Percentiles rank a stretch among this genome's conserved stretches.
Evolutionary conservation across 2,329 filamentous ascomycete species (phyloP).

Genomic region (Hymenoscyphus scutula): DNA sequence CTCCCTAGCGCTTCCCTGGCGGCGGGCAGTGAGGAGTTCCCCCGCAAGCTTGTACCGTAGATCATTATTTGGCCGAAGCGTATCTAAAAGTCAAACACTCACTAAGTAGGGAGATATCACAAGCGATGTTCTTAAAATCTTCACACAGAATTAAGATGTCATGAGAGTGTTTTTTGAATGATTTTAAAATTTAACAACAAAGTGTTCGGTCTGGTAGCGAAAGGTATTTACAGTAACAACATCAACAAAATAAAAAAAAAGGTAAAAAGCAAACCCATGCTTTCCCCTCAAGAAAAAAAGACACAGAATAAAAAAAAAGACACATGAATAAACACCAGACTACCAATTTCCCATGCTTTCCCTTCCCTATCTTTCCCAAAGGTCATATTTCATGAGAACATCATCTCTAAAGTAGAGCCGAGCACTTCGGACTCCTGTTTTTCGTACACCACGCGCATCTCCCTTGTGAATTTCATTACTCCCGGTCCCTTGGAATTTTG

Average conservation of each 20-base stretch:
- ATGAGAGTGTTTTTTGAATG: neutral
- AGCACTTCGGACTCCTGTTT: constrained; percentile 37
- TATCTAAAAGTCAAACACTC: no score
- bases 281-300: no score
- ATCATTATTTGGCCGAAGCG: neutral
- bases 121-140: no score
- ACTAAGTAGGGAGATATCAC: no score
- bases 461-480: constrained; percentile 18
- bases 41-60: neutral
- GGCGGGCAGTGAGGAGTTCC: no score
- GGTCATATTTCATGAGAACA: constrained; percentile 22
- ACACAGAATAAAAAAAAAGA: no score
- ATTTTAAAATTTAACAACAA: constrained; percentile 13
- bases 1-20: no score
- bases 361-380: constrained; percentile 21
- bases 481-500: no score
- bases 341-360: constrained; percentile 23
- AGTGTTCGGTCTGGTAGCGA: constrained; percentile 10
- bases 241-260: constrained; percentile 5
- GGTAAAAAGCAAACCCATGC: no score
- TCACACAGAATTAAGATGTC: neutral
- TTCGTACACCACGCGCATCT: constrained; percentile 23
- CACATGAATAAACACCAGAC: constrained; percentile 27
- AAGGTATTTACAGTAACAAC: constrained; percentile 31
- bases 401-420: constrained; percentile 34